Evolutionary conservation across 495 filamentous ascomycete species (phyloP).

Genomic region (Tuber melanosporum): DNA sequence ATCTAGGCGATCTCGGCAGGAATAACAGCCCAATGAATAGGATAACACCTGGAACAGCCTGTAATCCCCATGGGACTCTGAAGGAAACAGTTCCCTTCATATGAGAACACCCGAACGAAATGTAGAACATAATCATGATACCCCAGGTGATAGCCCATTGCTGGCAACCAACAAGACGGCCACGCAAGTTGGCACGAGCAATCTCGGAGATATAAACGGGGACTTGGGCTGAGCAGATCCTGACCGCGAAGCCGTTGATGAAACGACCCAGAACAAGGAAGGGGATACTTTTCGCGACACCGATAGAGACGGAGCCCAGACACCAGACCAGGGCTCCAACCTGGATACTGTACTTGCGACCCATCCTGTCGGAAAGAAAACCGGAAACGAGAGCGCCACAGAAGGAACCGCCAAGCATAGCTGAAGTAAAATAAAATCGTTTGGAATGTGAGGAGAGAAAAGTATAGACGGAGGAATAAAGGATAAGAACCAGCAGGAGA

Average conservation of each 20-base stretch:
- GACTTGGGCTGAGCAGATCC: constrained; percentile 72
- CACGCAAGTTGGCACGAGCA: constrained; percentile 61
- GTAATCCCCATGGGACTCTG: constrained; percentile 70
- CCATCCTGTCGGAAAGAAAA: constrained; percentile 59
- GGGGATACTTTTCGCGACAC: constrained; percentile 64
- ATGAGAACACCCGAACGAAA: constrained; percentile 69
- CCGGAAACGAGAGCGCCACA: constrained; percentile 63
- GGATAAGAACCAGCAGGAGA: no score
- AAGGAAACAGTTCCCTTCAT: constrained; percentile 56
- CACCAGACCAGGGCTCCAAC: constrained; percentile 41
- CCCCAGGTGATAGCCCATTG: constrained; percentile 72
- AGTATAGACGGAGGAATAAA: no score
- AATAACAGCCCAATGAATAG: constrained; percentile 60
- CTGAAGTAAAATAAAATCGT: no score
- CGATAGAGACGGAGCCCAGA: constrained; percentile 62
- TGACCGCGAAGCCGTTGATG: constrained; percentile 70
- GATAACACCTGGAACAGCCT: constrained; percentile 63
- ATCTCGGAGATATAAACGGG: constrained; percentile 75
- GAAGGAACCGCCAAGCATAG: constrained; percentile 72
- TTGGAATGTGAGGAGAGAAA: no score
- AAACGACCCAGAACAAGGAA: constrained; percentile 73
- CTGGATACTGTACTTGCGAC: constrained; percentile 54
- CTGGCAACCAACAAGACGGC: constrained; percentile 64
- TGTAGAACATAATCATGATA: constrained; percentile 76
- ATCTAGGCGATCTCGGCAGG: constrained; percentile 70